Evolutionary conservation across 75 land plant genomes (phyloP), one percentile per base, ranked within the genome.

Genomic region (Picea sitchensis): DNA sequence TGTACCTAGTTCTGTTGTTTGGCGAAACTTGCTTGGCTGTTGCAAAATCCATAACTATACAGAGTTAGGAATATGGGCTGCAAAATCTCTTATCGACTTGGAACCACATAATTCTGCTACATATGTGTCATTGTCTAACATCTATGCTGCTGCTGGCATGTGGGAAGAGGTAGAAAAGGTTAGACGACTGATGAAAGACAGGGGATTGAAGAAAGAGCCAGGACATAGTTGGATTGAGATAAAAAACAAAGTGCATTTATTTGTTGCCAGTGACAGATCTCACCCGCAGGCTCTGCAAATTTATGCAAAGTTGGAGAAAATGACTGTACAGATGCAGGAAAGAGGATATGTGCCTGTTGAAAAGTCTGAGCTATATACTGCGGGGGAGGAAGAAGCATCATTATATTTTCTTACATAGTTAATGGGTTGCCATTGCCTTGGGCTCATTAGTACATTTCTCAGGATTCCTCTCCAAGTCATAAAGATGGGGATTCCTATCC

Each of bases 301-400:
- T 14, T 60, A 59, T 80, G 81, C 81, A 4, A 41, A 72, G 47
- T 38, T 74, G 81, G 59, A 75, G 41, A 56, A 23, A 34, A 73
- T 80, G 78, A 23, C 64, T 32, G 56, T 31, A 26, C 15, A 54
- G 56, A 26, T 79, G 9, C 51, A 79, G 23, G 58, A 26, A 38
- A 75, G 23, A 26, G 76, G 78, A 34, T 74, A 80, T 65, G 26
- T 73, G 76, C 81, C 81, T 73, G 78, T 57, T 17, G 73, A 78
- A 11, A 30, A 44, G 21, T 65, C 73, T 59, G 51, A 56, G 44
- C 26, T 74, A 59, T 18, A 80, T 56, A 59, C 14, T 57, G 32
- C 32, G 36, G 78, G 73, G 62, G n/a, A 60, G 0, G 7, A 60
- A 18, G 21, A 60, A 60, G 21, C 3, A 60, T 51, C 56, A 51